Evolutionary conservation across 1,284 basidiomycete genomes (phyloP).

Genomic region (Blastosporella zonata): DNA sequence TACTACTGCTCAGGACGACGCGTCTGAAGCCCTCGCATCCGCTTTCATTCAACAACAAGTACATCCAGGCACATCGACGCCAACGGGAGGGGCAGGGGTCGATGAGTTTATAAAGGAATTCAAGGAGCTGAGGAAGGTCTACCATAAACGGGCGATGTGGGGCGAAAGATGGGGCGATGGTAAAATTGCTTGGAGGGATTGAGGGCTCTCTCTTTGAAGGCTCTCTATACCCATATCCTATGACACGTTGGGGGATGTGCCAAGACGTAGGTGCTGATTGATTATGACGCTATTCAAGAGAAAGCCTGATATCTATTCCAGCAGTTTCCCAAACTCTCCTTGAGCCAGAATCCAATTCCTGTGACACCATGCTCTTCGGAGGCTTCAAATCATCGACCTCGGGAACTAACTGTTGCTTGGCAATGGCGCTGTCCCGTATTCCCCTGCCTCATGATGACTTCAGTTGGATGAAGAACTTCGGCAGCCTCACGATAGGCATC

Average conservation of each 20-base stretch:
- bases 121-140: conserved; percentile 79
- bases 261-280: not conserved
- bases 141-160: conserved; percentile 90
- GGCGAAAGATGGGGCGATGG: conserved; percentile 81
- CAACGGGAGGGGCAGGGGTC: conserved; percentile 53
- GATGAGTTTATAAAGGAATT: conserved; percentile 89
- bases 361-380: not conserved
- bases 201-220: not conserved
- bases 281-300: not conserved
- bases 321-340: not conserved
- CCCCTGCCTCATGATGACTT: not conserved
- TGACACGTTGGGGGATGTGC: not conserved
- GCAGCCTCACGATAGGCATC: conserved; percentile 16
- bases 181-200: conserved; percentile 73
- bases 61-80: conserved; percentile 32
- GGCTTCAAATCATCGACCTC: not conserved
- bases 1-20: conserved; percentile 84
- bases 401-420: not conserved
- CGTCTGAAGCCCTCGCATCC: conserved; percentile 78
- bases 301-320: not conserved
- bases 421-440: not conserved
- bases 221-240: not conserved
- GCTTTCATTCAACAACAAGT: conserved; percentile 65
- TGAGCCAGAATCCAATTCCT: not conserved
- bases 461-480: conserved; percentile 17